These are phyloP conservation scores for Petunia axillaris DNA, from an alignment of 257 asterid genomes.

Conservation along the genomic window DNA sequence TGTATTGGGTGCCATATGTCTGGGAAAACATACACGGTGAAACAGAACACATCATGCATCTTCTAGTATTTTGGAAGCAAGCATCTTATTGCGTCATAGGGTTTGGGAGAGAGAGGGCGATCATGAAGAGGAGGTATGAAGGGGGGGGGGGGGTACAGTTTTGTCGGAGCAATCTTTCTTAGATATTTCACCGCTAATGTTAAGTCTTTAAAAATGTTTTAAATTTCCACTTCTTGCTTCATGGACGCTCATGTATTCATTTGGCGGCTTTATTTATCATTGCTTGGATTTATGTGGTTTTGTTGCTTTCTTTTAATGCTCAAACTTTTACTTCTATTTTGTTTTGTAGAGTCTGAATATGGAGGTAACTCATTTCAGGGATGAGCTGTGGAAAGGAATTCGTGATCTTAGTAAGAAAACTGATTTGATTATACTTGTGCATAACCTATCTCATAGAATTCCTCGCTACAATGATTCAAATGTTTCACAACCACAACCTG, in stretches of 20 bases:
- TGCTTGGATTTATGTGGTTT: slow-evolving; percentile 23
- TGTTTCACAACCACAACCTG: slow-evolving; percentile 64
- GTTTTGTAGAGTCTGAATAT: slow-evolving; percentile 66
- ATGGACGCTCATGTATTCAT: slow-evolving; percentile 12
- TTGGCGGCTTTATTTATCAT: slow-evolving; percentile 13
- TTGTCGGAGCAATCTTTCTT: background rate
- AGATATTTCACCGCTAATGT: background rate
- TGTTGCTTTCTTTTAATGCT: background rate
- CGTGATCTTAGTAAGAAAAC: slow-evolving; percentile 88
- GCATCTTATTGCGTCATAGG: slow-evolving; percentile 1
- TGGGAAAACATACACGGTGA: slow-evolving; percentile 12
- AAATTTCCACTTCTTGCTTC: background rate
- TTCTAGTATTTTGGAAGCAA: background rate
- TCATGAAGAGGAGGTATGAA: background rate
- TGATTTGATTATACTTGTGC: slow-evolving; percentile 91
- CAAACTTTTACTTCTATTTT: slow-evolving; percentile 8
- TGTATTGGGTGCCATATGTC: background rate
- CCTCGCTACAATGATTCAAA: slow-evolving; percentile 63
- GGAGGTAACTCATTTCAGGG: slow-evolving; percentile 92
- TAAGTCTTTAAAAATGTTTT: background rate
- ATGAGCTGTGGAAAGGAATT: slow-evolving; percentile 95
- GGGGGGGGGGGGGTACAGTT: background rate
- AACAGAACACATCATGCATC: slow-evolving; percentile 13
- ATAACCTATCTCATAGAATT: slow-evolving; percentile 90
- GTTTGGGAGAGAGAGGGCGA: slow-evolving; percentile 6